These are phyloP conservation scores for Usnea hakonensis DNA, from an alignment of 495 filamentous ascomycete genomes.

Conservation along the genomic window DNA sequence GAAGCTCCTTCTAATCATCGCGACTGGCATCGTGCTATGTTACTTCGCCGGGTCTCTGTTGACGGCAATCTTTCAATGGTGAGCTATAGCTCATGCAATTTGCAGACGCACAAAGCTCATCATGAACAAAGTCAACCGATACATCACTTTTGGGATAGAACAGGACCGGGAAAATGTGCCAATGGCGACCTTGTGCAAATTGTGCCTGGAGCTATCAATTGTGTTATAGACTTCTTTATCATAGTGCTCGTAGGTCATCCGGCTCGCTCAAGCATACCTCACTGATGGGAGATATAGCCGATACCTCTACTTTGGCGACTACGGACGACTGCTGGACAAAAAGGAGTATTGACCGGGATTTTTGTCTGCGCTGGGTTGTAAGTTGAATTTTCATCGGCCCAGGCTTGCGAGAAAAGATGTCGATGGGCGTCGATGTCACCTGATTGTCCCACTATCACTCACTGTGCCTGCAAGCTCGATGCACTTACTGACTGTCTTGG, in stretches of 20 bases:
- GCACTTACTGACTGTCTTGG: background rate
- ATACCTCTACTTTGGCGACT: conserved; percentile 21
- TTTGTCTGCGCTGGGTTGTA: conserved; percentile 21
- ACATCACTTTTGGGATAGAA: conserved; percentile 12
- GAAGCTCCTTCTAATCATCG: conserved; percentile 1
- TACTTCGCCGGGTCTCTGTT: conserved; percentile 7
- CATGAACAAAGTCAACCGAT: conserved; percentile 8
- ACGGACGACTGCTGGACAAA: conserved; percentile 12
- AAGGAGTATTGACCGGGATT: conserved; percentile 19
- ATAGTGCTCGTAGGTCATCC: conserved; percentile 14
- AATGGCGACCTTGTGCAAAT: conserved; percentile 7
- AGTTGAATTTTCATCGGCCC: background rate
- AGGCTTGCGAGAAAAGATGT: background rate
- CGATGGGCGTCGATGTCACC: background rate
- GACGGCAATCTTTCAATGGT: conserved; percentile 21
- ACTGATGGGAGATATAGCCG: conserved; percentile 4
- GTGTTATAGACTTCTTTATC: conserved; percentile 19
- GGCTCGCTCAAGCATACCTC: background rate
- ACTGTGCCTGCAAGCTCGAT: background rate
- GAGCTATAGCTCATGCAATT: no score
- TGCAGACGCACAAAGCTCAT: background rate
- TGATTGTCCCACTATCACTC: background rate
- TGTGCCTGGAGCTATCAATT: conserved; percentile 17
- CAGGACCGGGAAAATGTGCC: conserved; percentile 10
- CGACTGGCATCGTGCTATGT: conserved; percentile 3